Conservation (phyloP, 352 stramenopile genomes). For the Globisporangium ultimum region DNA sequence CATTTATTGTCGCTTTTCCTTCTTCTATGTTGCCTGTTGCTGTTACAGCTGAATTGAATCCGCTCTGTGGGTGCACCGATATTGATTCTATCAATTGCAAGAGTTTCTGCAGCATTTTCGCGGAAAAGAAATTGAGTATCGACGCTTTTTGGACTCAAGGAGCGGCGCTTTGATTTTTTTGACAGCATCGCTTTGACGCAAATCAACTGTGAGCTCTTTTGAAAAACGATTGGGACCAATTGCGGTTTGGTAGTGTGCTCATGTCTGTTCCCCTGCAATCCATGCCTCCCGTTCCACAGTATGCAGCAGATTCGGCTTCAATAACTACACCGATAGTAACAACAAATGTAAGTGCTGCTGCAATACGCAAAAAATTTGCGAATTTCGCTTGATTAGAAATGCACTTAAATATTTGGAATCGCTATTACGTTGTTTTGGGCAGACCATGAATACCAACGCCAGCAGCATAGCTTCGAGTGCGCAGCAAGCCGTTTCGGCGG, state of each 20-base stretch:
- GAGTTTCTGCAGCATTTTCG: too few relatives aligned
- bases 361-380: neutral
- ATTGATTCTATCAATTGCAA: conserved; percentile 3
- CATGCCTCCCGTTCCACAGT: conserved; percentile 72
- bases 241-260: conserved; percentile 16
- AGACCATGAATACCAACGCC: conserved; percentile 16
- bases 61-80: neutral
- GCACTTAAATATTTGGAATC: neutral
- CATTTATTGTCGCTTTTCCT: conserved; percentile 1
- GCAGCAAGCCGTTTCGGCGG: neutral
- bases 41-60: neutral
- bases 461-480: neutral
- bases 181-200: too few relatives aligned
- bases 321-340: conserved; percentile 31
- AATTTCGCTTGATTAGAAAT: neutral
- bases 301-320: conserved; percentile 45
- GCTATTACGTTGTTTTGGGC: conserved; percentile 2
- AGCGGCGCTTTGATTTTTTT: too few relatives aligned
- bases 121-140: too few relatives aligned
- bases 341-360: conserved; percentile 13
- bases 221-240: conserved; percentile 5
- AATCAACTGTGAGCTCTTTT: neutral
- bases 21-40: conserved; percentile 1
- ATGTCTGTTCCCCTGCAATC: conserved; percentile 68
- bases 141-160: too few relatives aligned